phyloP scores from a whole-genome alignment of 768 basidiomycete species.

The Phanerodontia chrysosporium region DNA sequence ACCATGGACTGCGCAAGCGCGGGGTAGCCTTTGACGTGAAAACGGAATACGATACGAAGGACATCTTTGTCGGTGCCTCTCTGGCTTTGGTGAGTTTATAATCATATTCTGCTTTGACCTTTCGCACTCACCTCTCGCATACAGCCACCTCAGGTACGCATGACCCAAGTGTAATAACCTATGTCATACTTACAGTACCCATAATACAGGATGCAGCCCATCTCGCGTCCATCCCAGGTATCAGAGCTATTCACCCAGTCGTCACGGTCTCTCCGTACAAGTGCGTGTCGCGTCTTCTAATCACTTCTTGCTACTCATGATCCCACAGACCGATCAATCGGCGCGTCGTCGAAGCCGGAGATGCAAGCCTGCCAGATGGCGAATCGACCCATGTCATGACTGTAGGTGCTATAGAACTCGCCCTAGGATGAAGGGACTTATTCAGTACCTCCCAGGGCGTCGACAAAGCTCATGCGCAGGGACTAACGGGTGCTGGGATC shows the following conservation, averaged over 20 bases:
- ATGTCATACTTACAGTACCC: too few species aligned
- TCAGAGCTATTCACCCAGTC: conserved; percentile 53
- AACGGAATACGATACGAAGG: conserved; percentile 45
- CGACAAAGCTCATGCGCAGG: conserved; percentile 59
- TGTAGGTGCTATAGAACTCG: conserved; percentile 24
- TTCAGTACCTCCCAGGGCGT: conserved; percentile 40
- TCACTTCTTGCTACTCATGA: neutral
- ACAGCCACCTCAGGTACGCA: too few species aligned
- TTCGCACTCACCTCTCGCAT: too few species aligned
- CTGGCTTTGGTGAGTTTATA: conserved; percentile 39
- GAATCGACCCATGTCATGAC: conserved; percentile 50
- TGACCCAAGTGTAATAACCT: too few species aligned
- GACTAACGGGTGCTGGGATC: conserved; percentile 57
- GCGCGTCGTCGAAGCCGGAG: conserved; percentile 35
- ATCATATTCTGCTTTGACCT: too few species aligned
- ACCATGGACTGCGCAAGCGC: conserved; percentile 40
- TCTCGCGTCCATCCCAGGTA: conserved; percentile 42
- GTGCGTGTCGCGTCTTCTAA: conserved; percentile 22
- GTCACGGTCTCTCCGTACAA: conserved; percentile 35
- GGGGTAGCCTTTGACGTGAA: conserved; percentile 40
- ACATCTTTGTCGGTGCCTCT: conserved; percentile 55
- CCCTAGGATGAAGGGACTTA: neutral
- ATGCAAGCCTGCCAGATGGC: conserved; percentile 38
- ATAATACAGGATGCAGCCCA: conserved; percentile 48
- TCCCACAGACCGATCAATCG: conserved; percentile 36